Evolutionary conservation across 176 grass and related monocot genomes (phyloP).

Genomic region (Ensete ventricosum): DNA sequence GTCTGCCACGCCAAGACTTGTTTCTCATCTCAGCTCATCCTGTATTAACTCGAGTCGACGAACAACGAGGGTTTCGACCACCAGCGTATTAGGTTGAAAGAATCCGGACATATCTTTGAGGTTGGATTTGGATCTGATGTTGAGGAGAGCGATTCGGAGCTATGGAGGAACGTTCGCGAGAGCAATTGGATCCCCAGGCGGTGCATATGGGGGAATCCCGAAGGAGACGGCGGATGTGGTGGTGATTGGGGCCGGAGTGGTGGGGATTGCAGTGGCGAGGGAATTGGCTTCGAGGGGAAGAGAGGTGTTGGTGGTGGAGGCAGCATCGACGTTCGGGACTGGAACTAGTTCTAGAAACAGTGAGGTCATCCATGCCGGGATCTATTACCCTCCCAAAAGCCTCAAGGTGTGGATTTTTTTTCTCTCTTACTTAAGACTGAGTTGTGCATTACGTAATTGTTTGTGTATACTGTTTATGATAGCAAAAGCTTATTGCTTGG

Average conservation of each 20-base stretch:
- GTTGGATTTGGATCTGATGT: background rate
- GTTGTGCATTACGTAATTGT: background rate
- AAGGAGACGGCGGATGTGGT: slow-evolving; percentile 63
- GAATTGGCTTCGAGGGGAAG: slow-evolving; percentile 61
- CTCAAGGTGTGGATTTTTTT: slow-evolving; percentile 42
- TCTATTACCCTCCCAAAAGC: slow-evolving; percentile 72
- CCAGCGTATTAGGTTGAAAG: background rate
- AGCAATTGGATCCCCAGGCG: background rate
- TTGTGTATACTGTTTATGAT: too few species aligned
- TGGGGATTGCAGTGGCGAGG: slow-evolving; percentile 69
- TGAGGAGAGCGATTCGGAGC: background rate
- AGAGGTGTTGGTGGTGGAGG: slow-evolving; percentile 79
- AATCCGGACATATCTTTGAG: background rate
- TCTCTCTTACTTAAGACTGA: background rate
- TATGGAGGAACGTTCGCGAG: background rate
- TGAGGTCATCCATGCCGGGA: slow-evolving; percentile 91
- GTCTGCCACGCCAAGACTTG: too few species aligned
- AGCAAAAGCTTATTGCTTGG: too few species aligned
- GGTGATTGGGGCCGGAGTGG: slow-evolving; percentile 76
- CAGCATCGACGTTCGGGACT: slow-evolving; percentile 66
- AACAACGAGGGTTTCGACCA: background rate
- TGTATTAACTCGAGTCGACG: too few species aligned
- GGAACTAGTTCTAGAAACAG: slow-evolving; percentile 94
- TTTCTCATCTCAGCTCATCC: too few species aligned
- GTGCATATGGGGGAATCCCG: slow-evolving; percentile 12